These are phyloP conservation scores for Bruguiera sexangula DNA, from an alignment of 345 rosid genomes.

Conservation along the genomic window DNA sequence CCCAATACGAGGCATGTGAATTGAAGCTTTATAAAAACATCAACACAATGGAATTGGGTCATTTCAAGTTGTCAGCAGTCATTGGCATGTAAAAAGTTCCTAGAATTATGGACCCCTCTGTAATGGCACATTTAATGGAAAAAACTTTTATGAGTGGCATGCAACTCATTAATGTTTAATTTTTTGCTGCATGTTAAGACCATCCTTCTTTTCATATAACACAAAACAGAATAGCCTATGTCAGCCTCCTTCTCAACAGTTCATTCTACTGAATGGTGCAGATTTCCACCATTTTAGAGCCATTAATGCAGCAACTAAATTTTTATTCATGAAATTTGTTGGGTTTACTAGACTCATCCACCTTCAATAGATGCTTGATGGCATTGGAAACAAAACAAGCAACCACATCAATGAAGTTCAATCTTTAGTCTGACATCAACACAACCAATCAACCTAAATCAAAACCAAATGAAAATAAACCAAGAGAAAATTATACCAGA, in stretches of 20 bases:
- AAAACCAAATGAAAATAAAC: neutral
- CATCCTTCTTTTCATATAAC: neutral
- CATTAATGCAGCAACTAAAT: neutral
- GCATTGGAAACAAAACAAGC: neutral
- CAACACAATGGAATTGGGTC: neutral
- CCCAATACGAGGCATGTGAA: constrained; percentile 90
- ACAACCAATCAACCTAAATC: neutral
- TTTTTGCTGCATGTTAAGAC: neutral
- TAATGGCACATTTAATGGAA: neutral
- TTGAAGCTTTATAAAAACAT: constrained; percentile 46
- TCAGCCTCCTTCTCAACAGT: neutral
- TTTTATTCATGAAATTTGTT: no score
- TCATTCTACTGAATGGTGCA: neutral
- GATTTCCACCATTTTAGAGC: no score
- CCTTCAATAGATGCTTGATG: no score
- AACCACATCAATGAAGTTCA: neutral
- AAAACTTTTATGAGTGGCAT: neutral
- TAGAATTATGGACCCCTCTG: neutral
- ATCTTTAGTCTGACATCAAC: neutral
- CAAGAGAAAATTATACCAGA: constrained; percentile 39
- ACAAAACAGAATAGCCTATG: neutral
- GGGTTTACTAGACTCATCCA: no score
- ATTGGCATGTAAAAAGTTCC: neutral
- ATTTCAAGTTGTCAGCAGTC: neutral
- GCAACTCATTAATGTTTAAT: neutral